Evolutionary conservation across 192 early-diverging fungal genomes (phyloP).

Genomic region (Chytriomyces sp.): DNA sequence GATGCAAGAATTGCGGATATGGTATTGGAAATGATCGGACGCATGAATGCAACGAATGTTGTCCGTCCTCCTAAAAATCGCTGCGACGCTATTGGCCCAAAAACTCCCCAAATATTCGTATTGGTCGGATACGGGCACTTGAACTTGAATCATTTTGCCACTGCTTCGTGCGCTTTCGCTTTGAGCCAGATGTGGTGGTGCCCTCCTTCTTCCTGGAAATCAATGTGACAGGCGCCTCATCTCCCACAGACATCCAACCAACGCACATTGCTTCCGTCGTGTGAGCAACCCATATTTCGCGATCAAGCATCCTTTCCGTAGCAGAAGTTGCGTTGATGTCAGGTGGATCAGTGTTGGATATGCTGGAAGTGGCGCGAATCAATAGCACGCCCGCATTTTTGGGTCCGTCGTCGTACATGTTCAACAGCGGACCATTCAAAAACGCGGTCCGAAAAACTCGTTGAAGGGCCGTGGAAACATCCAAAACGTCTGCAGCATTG

Average conservation of each 20-base stretch:
- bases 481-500: constrained; percentile 19
- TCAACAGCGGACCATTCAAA: not conserved
- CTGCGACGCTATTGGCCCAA: too few species aligned
- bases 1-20: too few species aligned
- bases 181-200: not conserved
- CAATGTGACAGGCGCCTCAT: constrained; percentile 9
- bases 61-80: too few species aligned
- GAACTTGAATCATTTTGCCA: too few species aligned
- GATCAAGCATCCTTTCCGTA: constrained; percentile 12
- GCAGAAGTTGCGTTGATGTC: not conserved
- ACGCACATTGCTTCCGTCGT: constrained; percentile 72
- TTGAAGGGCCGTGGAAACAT: not conserved
- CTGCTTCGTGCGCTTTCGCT: too few species aligned
- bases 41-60: too few species aligned
- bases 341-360: not conserved
- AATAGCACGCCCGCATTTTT: not conserved
- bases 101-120: too few species aligned
- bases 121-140: too few species aligned
- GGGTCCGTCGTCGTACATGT: not conserved
- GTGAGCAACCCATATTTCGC: constrained; percentile 74
- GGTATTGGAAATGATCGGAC: too few species aligned
- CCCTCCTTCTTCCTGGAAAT: constrained; percentile 38
- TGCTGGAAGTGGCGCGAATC: not conserved
- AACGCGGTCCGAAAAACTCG: not conserved
- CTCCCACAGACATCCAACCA: constrained; percentile 40